These are phyloP conservation scores for Protomyces inundatus DNA, from an alignment of 1,139 yeast species.

Conservation along the genomic window DNA sequence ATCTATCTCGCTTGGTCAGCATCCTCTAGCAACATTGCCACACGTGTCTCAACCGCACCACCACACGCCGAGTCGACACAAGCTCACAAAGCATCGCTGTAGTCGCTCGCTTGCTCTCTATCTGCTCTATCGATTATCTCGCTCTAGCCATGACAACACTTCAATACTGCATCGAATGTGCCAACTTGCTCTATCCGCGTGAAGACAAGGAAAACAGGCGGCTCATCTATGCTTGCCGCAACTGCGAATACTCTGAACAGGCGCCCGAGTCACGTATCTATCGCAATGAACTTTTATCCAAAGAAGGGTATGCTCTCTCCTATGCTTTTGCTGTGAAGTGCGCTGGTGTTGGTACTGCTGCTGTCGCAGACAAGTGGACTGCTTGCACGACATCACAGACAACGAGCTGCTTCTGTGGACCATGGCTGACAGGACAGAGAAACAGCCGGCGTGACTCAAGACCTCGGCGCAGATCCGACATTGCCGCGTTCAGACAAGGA, in stretches of 20 bases:
- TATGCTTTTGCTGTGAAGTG: neutral
- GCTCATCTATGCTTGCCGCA: slow-evolving; percentile 85
- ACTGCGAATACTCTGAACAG: slow-evolving; percentile 87
- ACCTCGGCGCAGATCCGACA: slow-evolving; percentile 93
- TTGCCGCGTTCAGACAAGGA: slow-evolving; percentile 58
- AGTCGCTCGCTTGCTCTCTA: too few species aligned
- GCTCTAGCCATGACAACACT: slow-evolving; percentile 14
- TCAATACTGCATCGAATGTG: slow-evolving; percentile 42
- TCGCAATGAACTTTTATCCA: slow-evolving; percentile 85
- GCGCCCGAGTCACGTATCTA: slow-evolving; percentile 87
- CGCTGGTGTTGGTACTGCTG: neutral
- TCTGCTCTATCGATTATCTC: too few species aligned
- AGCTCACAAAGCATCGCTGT: too few species aligned
- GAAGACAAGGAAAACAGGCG: slow-evolving; percentile 73
- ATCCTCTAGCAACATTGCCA: too few species aligned
- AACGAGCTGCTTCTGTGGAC: too few species aligned
- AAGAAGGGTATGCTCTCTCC: slow-evolving; percentile 46
- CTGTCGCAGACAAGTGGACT: too few species aligned
- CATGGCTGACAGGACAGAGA: slow-evolving; percentile 41
- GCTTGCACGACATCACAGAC: too few species aligned
- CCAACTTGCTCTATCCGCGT: slow-evolving; percentile 97
- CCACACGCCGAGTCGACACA: too few species aligned
- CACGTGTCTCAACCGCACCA: too few species aligned
- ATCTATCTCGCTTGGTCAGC: too few species aligned
- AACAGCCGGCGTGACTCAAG: slow-evolving; percentile 97